phyloP scores from a whole-genome alignment of 148 eudicot genomes.

The Rhododendron griersonianum region DNA sequence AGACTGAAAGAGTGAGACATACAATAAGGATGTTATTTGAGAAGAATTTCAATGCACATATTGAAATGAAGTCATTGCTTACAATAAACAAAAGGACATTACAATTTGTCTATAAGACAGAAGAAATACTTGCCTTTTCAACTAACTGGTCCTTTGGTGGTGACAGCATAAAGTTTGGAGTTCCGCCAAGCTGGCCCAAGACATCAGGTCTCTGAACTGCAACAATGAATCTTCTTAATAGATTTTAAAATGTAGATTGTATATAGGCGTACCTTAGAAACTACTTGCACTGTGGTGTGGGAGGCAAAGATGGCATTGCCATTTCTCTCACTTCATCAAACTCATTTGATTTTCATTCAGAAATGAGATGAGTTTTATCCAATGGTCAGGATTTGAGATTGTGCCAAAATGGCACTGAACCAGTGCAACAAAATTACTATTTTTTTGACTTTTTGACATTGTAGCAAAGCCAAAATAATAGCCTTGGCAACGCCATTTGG shows the following conservation, averaged over 20 bases:
- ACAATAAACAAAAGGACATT: not conserved
- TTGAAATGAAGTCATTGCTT: not conserved
- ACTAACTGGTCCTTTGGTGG: conserved; percentile 73
- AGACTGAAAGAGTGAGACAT: not conserved
- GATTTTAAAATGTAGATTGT: not conserved
- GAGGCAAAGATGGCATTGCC: not conserved
- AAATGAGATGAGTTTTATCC: not conserved
- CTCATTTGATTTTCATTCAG: not conserved
- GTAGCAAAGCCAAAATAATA: not conserved
- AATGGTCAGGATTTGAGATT: not conserved
- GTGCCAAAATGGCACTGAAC: not conserved
- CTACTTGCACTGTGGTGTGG: not conserved
- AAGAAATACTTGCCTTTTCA: conserved; percentile 62
- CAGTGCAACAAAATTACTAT: not conserved
- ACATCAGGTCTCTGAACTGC: conserved; percentile 41
- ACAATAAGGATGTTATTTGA: not conserved
- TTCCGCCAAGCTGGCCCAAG: conserved; percentile 31
- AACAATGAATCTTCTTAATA: conserved; percentile 9
- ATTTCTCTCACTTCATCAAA: not conserved
- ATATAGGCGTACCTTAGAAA: not conserved
- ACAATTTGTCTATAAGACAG: not conserved
- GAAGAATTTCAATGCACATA: not conserved
- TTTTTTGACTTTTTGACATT: not conserved
- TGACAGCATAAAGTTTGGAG: conserved; percentile 24
- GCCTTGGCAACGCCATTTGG: not conserved